phyloP scores from a whole-genome alignment of 768 basidiomycete genomes.

The Boletus reticulatus region DNA sequence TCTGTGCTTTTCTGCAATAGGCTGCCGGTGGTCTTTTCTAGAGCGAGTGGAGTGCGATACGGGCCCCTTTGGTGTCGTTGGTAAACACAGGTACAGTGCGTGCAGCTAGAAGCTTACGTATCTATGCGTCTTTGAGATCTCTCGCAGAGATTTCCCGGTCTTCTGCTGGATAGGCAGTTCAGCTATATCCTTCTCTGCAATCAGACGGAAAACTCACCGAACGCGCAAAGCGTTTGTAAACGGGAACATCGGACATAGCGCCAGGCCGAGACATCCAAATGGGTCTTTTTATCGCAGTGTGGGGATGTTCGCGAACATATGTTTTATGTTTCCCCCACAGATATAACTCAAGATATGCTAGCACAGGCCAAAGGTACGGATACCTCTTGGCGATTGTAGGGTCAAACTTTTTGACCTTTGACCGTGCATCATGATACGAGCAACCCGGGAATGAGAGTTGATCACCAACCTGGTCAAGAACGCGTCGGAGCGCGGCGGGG shows the following conservation, averaged over 20 bases:
- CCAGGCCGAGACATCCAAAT: background rate
- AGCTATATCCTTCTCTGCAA: background rate
- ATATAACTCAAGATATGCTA: conserved; percentile 15
- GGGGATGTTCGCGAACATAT: too few species aligned
- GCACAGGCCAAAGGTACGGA: conserved; percentile 10
- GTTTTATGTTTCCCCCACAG: background rate
- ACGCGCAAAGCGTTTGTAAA: conserved; percentile 10
- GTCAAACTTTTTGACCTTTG: conserved; percentile 11
- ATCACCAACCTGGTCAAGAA: conserved; percentile 14
- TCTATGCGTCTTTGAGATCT: background rate
- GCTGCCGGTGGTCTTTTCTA: background rate
- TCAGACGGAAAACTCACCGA: conserved; percentile 1
- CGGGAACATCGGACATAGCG: background rate
- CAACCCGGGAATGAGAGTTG: background rate
- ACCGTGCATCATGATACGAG: background rate
- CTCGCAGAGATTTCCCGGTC: conserved; percentile 3
- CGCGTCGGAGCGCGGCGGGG: conserved; percentile 1
- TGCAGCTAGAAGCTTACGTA: background rate
- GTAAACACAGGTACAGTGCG: background rate
- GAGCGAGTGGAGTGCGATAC: too few species aligned
- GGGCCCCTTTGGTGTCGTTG: background rate
- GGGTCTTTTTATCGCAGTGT: too few species aligned
- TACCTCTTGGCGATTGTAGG: conserved; percentile 12
- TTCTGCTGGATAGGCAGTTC: conserved; percentile 9
- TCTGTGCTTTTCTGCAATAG: background rate